These are phyloP conservation scores for Solanum verrucosum DNA, from an alignment of 257 asterid genomes.

Conservation along the genomic window DNA sequence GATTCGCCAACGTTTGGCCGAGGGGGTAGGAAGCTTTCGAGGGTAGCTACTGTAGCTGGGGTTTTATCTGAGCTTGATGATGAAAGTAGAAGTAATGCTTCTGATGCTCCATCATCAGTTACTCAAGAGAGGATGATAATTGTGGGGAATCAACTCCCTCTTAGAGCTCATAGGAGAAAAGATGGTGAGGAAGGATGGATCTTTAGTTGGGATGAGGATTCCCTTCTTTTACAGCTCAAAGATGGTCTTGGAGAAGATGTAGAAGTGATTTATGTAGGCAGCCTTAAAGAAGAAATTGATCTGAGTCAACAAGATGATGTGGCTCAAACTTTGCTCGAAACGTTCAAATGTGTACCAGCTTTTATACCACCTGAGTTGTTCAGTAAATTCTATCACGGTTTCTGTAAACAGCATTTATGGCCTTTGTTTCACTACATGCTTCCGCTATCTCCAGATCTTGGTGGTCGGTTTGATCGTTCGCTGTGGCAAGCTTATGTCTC, in stretches of 20 bases:
- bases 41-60: slow-evolving; percentile 76
- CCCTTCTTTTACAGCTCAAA: slow-evolving; percentile 76
- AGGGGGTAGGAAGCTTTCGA: slow-evolving; percentile 47
- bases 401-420: slow-evolving; percentile 84
- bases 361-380: slow-evolving; percentile 69
- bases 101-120: slow-evolving; percentile 72
- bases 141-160: slow-evolving; percentile 79
- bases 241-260: slow-evolving; percentile 80
- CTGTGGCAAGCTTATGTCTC: slow-evolving; percentile 89
- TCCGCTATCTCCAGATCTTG: slow-evolving; percentile 83
- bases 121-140: slow-evolving; percentile 68
- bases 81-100: slow-evolving; percentile 52
- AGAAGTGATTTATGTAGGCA: slow-evolving; percentile 70
- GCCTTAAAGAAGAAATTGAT: slow-evolving; percentile 65
- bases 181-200: slow-evolving; percentile 42
- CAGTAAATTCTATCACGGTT: slow-evolving; percentile 75
- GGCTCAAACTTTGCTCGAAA: slow-evolving; percentile 70
- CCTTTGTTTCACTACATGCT: slow-evolving; percentile 93
- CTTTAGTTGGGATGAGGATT: slow-evolving; percentile 85
- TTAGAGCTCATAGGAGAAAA: slow-evolving; percentile 39
- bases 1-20: slow-evolving; percentile 53
- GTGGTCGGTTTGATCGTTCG: slow-evolving; percentile 78
- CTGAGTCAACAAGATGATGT: slow-evolving; percentile 60
- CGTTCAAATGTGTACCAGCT: slow-evolving; percentile 82
- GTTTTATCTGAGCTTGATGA: slow-evolving; percentile 72